phyloP scores from a whole-genome alignment of 768 basidiomycete genomes.

The Clitopilus hobsonii region DNA sequence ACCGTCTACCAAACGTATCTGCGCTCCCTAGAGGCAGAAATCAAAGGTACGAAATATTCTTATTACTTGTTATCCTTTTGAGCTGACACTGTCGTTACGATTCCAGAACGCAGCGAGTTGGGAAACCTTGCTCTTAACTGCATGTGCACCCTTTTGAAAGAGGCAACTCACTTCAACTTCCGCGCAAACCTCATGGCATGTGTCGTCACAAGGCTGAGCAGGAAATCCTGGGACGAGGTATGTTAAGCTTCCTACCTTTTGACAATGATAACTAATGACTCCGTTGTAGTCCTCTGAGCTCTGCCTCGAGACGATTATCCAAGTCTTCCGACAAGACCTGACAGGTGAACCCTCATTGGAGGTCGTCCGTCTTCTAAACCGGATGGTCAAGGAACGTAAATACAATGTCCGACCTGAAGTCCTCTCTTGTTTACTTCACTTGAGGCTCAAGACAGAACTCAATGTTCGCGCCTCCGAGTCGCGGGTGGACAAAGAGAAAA shows the following conservation, averaged over 20 bases:
- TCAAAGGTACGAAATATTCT: slow-evolving; percentile 61
- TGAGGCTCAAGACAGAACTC: slow-evolving; percentile 86
- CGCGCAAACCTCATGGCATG: slow-evolving; percentile 87
- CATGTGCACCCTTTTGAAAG: slow-evolving; percentile 80
- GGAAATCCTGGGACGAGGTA: slow-evolving; percentile 87
- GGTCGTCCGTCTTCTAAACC: slow-evolving; percentile 83
- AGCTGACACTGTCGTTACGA: slow-evolving; percentile 7
- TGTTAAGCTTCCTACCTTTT: slow-evolving; percentile 20
- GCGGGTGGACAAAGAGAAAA: slow-evolving; percentile 49
- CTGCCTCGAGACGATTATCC: slow-evolving; percentile 77
- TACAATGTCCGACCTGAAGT: slow-evolving; percentile 90
- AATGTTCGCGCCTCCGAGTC: slow-evolving; percentile 73
- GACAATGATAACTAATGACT: slow-evolving; percentile 1
- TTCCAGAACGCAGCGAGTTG: slow-evolving; percentile 59
- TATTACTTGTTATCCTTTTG: background rate
- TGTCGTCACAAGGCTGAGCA: slow-evolving; percentile 77
- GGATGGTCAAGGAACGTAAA: slow-evolving; percentile 92
- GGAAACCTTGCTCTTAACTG: slow-evolving; percentile 71
- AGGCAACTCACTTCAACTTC: slow-evolving; percentile 96
- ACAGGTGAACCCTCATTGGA: slow-evolving; percentile 83
- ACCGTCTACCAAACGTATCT: slow-evolving; percentile 86
- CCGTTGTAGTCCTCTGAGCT: slow-evolving; percentile 69
- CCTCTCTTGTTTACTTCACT: slow-evolving; percentile 75
- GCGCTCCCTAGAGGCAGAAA: slow-evolving; percentile 75
- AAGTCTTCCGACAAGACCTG: slow-evolving; percentile 78